phyloP scores from a whole-genome alignment of 306 rosid genomes.

The Fragaria iinumae region DNA sequence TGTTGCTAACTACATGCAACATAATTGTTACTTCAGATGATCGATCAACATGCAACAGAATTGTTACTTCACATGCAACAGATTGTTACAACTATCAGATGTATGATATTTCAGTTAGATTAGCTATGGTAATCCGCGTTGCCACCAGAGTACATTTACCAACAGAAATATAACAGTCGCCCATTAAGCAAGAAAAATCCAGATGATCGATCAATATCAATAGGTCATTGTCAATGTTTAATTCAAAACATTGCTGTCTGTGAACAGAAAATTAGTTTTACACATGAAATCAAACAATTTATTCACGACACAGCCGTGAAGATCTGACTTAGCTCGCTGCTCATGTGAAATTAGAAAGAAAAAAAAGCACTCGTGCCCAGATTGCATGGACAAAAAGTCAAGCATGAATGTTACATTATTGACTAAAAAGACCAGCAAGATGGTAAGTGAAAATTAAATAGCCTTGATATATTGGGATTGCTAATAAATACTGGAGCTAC shows the following conservation, averaged over 20 bases:
- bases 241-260: background rate
- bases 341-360: slow-evolving; percentile 12
- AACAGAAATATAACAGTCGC: background rate
- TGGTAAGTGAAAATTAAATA: background rate
- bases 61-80: too few species aligned
- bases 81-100: background rate
- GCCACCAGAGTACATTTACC: background rate
- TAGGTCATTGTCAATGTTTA: background rate
- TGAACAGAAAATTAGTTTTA: background rate
- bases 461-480: background rate
- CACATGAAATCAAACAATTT: background rate
- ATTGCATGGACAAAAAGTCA: background rate
- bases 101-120: background rate
- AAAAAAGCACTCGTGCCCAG: background rate
- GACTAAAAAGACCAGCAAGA: background rate
- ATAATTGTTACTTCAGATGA: too few species aligned
- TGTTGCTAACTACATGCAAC: too few species aligned
- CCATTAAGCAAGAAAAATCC: background rate
- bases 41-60: too few species aligned
- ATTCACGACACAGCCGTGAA: background rate
- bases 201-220: background rate
- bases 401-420: background rate
- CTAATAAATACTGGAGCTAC: background rate
- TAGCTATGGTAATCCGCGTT: background rate
- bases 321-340: background rate